Conservation (phyloP, 305 asterid genomes). For the Fraxinus floribunda region DNA sequence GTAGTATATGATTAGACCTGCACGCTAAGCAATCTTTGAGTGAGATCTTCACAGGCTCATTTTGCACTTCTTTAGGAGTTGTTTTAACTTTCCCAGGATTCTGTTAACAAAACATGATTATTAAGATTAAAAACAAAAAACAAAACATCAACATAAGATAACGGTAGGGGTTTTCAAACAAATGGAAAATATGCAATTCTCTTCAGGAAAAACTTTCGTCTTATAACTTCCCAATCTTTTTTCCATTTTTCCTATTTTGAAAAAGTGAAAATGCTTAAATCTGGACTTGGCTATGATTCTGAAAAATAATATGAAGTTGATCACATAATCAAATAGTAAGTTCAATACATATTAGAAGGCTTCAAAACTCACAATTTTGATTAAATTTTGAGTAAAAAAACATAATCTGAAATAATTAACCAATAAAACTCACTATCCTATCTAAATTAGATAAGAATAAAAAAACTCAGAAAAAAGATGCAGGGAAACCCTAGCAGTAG, state of each 20-base stretch:
- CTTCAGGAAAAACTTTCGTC: background rate
- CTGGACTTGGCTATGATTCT: background rate
- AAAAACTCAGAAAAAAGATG: background rate
- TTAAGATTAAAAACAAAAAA: background rate
- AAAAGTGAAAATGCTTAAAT: background rate
- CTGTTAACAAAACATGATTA: constrained; percentile 33
- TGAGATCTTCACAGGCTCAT: constrained; percentile 86
- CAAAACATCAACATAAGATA: background rate
- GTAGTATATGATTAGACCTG: constrained; percentile 46
- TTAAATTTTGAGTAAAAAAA: background rate
- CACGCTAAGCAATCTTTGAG: constrained; percentile 95
- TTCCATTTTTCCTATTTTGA: background rate
- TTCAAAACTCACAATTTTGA: background rate
- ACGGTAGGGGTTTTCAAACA: background rate
- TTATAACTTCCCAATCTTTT: background rate
- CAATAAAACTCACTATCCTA: background rate
- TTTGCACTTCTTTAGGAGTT: constrained; percentile 51
- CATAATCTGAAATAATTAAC: background rate
- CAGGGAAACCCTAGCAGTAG: too few species aligned
- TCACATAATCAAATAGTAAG: background rate
- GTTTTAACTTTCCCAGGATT: constrained; percentile 40
- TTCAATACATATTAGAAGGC: background rate
- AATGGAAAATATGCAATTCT: background rate
- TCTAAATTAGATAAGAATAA: background rate
- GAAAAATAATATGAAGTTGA: background rate